Evolutionary conservation across 495 filamentous ascomycete genomes (phyloP), one percentile per base, ranked within the genome.

Genomic region (Xylaria scruposa): DNA sequence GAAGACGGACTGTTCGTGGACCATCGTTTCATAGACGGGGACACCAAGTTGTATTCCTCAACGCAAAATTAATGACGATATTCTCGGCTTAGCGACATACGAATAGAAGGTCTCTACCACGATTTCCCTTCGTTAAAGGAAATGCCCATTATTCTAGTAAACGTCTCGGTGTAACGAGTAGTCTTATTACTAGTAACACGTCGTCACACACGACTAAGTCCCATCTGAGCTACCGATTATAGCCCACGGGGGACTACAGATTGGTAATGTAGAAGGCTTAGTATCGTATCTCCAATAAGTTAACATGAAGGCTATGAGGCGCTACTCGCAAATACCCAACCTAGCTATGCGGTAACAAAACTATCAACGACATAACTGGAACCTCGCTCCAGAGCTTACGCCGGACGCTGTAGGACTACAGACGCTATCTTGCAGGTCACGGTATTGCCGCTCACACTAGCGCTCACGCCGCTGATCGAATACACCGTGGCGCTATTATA

Each of bases 361-460:
- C 19, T 21, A 49, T 21, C 0, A 5, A 49, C 13, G 1, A 3
- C 42, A 46, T 4, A 0, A 5, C 42, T 4, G 17, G 42, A 46
- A 4, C 3, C 3, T 46, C 42, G 13, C 15, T 4, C 13, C 5
- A 6, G 4, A 17, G 17, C 33, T 19, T 73, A 78, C 53, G 75
- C 72, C 17, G 76, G 70, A 21, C 66, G 59, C 38, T 79, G 73
- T 61, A 81, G 75, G 61, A 81, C 75, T 5, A 81, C 74, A 21
- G 74, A 78, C 19, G 63, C 74, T n/a, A 83, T 80, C 38, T 74
- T 76, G 61, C 81, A 83, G 1, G 78, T 79, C 33, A 80, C 79
- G 8, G 74, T 78, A 63, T 69, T 78, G 9, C 78, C 75, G 59
- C 77, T 80, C 12, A 81, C 79, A 26, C 69, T 73, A 7, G 74